phyloP scores from a whole-genome alignment of 2,329 filamentous ascomycete genomes.

The Hypoxylon sp. region DNA sequence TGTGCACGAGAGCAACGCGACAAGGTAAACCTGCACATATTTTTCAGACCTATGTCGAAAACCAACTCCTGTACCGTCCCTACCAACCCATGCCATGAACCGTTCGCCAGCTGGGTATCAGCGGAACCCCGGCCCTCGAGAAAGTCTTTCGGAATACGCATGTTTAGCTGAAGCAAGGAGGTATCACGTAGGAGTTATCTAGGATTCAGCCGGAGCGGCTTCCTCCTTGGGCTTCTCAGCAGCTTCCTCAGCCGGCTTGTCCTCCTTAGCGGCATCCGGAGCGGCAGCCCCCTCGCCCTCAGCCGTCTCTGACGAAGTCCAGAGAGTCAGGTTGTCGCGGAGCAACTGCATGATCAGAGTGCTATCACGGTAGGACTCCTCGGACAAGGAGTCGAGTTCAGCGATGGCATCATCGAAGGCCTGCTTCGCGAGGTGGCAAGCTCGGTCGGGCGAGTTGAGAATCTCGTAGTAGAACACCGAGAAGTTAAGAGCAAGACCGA shows the following conservation, averaged over 20 bases:
- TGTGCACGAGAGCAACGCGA: slow-evolving; percentile 44
- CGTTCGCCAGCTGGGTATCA: slow-evolving; percentile 50
- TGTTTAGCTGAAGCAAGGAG: slow-evolving; percentile 55
- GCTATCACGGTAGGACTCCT: slow-evolving; percentile 99
- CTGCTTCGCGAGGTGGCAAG: slow-evolving; percentile 99
- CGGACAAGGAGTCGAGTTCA: slow-evolving; percentile 96
- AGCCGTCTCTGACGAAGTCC: slow-evolving; percentile 92
- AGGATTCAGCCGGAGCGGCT: slow-evolving; percentile 64
- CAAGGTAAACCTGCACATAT: slow-evolving; percentile 48
- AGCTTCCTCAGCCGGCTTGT: slow-evolving; percentile 62
- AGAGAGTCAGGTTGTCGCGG: slow-evolving; percentile 97
- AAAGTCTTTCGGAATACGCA: slow-evolving; percentile 45
- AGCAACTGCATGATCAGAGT: slow-evolving; percentile 99
- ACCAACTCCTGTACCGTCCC: slow-evolving; percentile 50
- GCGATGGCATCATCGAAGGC: slow-evolving; percentile 98
- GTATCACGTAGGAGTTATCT: slow-evolving; percentile 55
- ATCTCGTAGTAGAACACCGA: slow-evolving; percentile 99
- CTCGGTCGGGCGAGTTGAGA: slow-evolving; percentile 95
- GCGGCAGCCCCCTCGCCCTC: slow-evolving; percentile 77
- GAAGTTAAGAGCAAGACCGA: slow-evolving; percentile 98
- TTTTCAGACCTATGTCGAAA: slow-evolving; percentile 50
- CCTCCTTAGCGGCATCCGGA: slow-evolving; percentile 68
- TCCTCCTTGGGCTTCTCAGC: slow-evolving; percentile 69
- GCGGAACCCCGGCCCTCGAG: slow-evolving; percentile 45
- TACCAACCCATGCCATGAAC: slow-evolving; percentile 50